Percentiles rank a stretch among this genome's conserved stretches.
Conservation (phyloP, 2,329 filamentous ascomycete species). For the Fusarium nurragi region DNA sequence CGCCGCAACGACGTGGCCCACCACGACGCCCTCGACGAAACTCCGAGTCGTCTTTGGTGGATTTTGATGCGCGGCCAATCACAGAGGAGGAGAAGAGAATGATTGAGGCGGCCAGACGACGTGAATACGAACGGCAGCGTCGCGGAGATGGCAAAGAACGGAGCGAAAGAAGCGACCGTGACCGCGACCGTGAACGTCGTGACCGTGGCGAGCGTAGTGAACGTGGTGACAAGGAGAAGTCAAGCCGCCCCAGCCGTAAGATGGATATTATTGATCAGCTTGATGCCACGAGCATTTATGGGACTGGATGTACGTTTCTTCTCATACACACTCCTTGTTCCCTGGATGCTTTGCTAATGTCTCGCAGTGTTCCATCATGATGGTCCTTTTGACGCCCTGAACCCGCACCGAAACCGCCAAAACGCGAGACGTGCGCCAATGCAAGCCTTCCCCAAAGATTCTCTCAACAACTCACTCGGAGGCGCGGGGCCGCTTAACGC, state of each 20-base stretch:
- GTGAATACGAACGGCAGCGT: slow-evolving; percentile 39
- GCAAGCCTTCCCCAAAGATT: slow-evolving; percentile 94
- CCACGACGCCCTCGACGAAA: slow-evolving; percentile 70
- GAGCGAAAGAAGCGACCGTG: slow-evolving; percentile 50
- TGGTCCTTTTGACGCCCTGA: slow-evolving; percentile 95
- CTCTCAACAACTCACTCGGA: slow-evolving; percentile 89
- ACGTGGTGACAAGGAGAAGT: slow-evolving; percentile 58
- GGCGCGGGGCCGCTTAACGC: slow-evolving; percentile 85
- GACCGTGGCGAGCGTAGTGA: slow-evolving; percentile 27
- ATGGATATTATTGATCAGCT: slow-evolving; percentile 96
- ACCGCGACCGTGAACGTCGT: slow-evolving; percentile 51
- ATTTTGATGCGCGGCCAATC: slow-evolving; percentile 64
- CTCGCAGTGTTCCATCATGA: slow-evolving; percentile 95
- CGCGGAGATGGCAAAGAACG: slow-evolving; percentile 40
- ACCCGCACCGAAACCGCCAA: slow-evolving; percentile 90
- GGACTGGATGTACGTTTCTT: slow-evolving; percentile 78
- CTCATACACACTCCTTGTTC: background rate
- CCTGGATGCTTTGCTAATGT: slow-evolving; percentile 9
- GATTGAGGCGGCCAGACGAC: slow-evolving; percentile 50
- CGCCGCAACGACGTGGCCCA: slow-evolving; percentile 44
- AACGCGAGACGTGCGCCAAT: slow-evolving; percentile 87
- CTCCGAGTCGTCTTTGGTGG: slow-evolving; percentile 80
- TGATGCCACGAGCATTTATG: slow-evolving; percentile 95
- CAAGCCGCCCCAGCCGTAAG: slow-evolving; percentile 59
- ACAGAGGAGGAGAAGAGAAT: slow-evolving; percentile 62